Conservation (phyloP, 78 protist genomes). For the Capsaspora owczarzaki region DNA sequence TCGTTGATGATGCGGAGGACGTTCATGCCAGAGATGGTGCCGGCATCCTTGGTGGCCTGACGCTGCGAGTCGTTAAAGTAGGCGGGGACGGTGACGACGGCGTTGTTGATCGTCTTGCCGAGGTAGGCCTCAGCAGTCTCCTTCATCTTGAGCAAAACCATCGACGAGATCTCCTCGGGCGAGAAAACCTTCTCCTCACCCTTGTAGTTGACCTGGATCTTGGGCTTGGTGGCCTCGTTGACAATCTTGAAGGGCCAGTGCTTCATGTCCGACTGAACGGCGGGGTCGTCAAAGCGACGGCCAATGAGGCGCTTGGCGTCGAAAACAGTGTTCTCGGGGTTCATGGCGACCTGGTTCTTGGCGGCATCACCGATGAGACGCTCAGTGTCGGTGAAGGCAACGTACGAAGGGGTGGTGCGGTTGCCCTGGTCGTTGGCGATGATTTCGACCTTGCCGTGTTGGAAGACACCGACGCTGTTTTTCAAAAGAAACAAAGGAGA, state of each 20-base stretch:
- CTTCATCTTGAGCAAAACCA: constrained; percentile 85
- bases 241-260: constrained; percentile 82
- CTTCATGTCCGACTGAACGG: constrained; percentile 72
- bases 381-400: constrained; percentile 90
- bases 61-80: constrained; percentile 95
- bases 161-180: constrained; percentile 82
- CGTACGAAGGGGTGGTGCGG: constrained; percentile 94
- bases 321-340: constrained; percentile 92
- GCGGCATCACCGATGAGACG: constrained; percentile 93
- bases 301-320: constrained; percentile 90
- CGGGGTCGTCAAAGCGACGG: constrained; percentile 54
- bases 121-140: constrained; percentile 79
- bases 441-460: constrained; percentile 84
- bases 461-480: constrained; percentile 91
- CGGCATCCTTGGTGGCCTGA: constrained; percentile 91
- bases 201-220: constrained; percentile 57
- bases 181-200: constrained; percentile 57
- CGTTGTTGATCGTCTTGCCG: constrained; percentile 65
- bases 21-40: constrained; percentile 75
- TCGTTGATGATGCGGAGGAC: constrained; percentile 91
- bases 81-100: constrained; percentile 90
- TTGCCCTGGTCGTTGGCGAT: constrained; percentile 99
- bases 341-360: constrained; percentile 88
- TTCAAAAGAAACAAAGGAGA: not conserved
- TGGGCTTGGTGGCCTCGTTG: constrained; percentile 44